Percentiles rank a stretch among this genome's conserved stretches.
Conservation (phyloP, 2,329 filamentous ascomycete genomes). For the Aureobasidium sp. region DNA sequence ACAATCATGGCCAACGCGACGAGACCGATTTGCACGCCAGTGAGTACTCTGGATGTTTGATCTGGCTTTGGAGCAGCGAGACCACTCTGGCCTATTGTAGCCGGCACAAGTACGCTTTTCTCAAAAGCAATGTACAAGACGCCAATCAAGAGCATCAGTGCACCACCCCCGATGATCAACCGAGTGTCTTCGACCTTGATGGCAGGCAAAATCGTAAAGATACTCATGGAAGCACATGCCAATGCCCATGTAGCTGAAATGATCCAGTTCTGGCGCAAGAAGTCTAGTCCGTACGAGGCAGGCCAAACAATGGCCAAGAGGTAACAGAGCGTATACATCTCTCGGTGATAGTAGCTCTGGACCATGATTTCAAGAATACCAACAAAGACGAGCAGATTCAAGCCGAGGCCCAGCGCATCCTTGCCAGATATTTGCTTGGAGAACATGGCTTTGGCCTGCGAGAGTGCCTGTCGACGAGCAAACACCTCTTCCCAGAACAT, state of each 20-base stretch:
- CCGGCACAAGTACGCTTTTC: conserved; percentile 48
- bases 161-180: conserved; percentile 68
- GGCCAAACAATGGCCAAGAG: conserved; percentile 74
- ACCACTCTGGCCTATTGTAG: conserved; percentile 29
- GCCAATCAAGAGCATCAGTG: conserved; percentile 70
- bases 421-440: conserved; percentile 59
- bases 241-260: conserved; percentile 66
- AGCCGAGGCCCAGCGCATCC: conserved; percentile 50
- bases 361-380: conserved; percentile 72
- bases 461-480: conserved; percentile 63
- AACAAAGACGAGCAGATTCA: conserved; percentile 63
- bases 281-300: conserved; percentile 61
- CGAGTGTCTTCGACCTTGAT: conserved; percentile 73
- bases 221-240: conserved; percentile 77
- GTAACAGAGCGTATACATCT: conserved; percentile 78
- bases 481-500: conserved; percentile 96
- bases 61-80: conserved; percentile 31
- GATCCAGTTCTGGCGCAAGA: conserved; percentile 58
- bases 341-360: conserved; percentile 82
- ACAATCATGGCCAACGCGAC: conserved; percentile 75
- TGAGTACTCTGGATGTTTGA: conserved; percentile 50
- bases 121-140: conserved; percentile 75
- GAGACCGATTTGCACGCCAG: conserved; percentile 63
- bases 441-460: conserved; percentile 59
- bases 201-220: conserved; percentile 81